phyloP scores from a whole-genome alignment of 208 protist genomes.

The Trypanosoma melophagium region DNA sequence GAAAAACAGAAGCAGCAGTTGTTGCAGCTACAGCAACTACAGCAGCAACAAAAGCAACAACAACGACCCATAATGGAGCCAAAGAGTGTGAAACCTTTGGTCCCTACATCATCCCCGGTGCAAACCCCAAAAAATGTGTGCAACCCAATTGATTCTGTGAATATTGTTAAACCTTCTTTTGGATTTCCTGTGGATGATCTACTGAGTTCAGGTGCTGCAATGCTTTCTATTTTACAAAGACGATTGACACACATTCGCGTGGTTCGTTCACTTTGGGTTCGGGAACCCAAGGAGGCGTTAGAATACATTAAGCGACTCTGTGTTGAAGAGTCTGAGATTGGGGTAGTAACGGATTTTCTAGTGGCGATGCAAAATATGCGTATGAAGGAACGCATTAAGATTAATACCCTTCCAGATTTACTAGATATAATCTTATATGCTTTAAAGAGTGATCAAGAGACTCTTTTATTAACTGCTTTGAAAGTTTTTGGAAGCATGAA shows the following conservation, averaged over 20 bases:
- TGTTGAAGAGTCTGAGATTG: constrained; percentile 52
- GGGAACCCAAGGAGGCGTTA: constrained; percentile 52
- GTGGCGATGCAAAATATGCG: constrained; percentile 66
- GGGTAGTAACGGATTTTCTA: constrained; percentile 70
- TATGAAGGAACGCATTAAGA: constrained; percentile 66
- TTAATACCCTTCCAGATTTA: constrained; percentile 51
- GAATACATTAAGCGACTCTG: constrained; percentile 46
- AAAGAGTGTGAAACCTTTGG: too few relatives aligned
- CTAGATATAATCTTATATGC: constrained; percentile 54
- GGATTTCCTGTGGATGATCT: constrained; percentile 33
- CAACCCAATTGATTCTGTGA: not conserved
- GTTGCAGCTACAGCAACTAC: not conserved
- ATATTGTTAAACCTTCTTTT: not conserved
- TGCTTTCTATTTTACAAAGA: constrained; percentile 39
- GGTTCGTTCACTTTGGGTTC: constrained; percentile 55
- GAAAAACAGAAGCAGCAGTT: not conserved
- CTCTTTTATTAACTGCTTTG: constrained; percentile 47
- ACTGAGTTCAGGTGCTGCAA: constrained; percentile 25
- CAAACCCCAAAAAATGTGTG: too few relatives aligned
- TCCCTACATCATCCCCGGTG: too few relatives aligned
- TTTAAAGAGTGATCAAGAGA: constrained; percentile 45
- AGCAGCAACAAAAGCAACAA: not conserved
- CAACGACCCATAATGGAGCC: not conserved
- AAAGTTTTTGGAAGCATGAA: constrained; percentile 57
- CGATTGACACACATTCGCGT: constrained; percentile 51